Conservation (phyloP, 2,329 filamentous ascomycete species). For the Biscogniauxia sp. region DNA sequence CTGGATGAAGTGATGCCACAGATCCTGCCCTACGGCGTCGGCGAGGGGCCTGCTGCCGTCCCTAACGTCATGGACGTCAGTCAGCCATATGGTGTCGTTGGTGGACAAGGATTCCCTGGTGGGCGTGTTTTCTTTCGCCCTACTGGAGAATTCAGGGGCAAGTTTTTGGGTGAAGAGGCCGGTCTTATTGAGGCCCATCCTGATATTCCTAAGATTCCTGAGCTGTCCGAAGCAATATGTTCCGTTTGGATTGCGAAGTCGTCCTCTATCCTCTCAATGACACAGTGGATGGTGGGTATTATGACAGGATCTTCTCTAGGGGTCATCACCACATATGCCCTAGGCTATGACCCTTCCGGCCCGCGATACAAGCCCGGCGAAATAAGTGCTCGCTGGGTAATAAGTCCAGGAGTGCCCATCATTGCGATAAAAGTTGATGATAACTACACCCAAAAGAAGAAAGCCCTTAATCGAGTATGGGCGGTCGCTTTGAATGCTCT, state of each 20-base stretch:
- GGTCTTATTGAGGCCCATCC: constrained; percentile 60
- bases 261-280: constrained; percentile 65
- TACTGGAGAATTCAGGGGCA: constrained; percentile 70
- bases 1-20: constrained; percentile 75
- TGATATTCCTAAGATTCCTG: constrained; percentile 75
- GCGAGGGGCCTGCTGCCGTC: constrained; percentile 71
- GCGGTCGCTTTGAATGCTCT: constrained; percentile 92
- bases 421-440: constrained; percentile 82
- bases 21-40: constrained; percentile 73
- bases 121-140: constrained; percentile 78
- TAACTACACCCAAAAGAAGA: constrained; percentile 69
- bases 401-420: constrained; percentile 91
- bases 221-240: constrained; percentile 68
- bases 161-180: constrained; percentile 65
- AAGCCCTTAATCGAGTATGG: constrained; percentile 72
- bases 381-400: constrained; percentile 82
- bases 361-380: constrained; percentile 69
- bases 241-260: constrained; percentile 91
- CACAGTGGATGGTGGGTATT: constrained; percentile 77
- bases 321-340: constrained; percentile 76
- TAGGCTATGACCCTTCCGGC: constrained; percentile 60
- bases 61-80: constrained; percentile 92
- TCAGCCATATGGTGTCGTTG: constrained; percentile 76
- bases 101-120: constrained; percentile 82
- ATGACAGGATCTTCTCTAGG: constrained; percentile 81